These are phyloP conservation scores for Phanerochaete sordida DNA, from an alignment of 768 basidiomycete species.

Conservation along the genomic window DNA sequence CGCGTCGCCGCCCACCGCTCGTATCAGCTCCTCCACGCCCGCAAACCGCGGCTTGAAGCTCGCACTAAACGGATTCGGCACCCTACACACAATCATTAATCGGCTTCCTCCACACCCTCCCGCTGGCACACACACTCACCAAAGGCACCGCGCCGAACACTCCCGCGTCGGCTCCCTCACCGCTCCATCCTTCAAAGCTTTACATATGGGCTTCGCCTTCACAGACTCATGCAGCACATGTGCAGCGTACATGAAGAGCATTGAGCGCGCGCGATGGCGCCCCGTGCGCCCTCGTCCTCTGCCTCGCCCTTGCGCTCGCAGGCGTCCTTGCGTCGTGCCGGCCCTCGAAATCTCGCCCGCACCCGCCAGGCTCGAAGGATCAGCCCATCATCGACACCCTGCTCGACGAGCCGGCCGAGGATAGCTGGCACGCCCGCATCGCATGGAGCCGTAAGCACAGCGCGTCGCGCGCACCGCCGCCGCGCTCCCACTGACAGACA, in stretches of 20 bases:
- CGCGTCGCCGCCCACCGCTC: too few species aligned
- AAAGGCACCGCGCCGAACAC: too few species aligned
- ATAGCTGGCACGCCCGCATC: slow-evolving; percentile 17
- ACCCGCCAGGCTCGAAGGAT: slow-evolving; percentile 31
- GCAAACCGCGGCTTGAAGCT: too few species aligned
- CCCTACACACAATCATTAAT: too few species aligned
- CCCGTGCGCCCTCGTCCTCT: slow-evolving; percentile 12
- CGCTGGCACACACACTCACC: too few species aligned
- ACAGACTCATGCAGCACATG: slow-evolving; percentile 19
- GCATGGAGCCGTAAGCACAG: slow-evolving; percentile 23
- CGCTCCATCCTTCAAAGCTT: slow-evolving; percentile 18
- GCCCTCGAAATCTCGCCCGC: neutral
- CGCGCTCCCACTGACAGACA: neutral
- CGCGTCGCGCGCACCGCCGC: slow-evolving; percentile 3
- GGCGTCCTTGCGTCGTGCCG: neutral
- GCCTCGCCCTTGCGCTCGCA: neutral
- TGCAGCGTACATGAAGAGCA: slow-evolving; percentile 15
- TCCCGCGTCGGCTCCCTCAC: neutral
- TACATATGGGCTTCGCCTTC: slow-evolving; percentile 14
- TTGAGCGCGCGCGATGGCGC: slow-evolving; percentile 15
- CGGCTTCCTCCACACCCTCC: too few species aligned
- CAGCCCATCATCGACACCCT: slow-evolving; percentile 32
- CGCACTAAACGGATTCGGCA: too few species aligned
- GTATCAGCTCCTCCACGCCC: too few species aligned
- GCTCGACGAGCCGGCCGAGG: slow-evolving; percentile 24